Evolutionary conservation across 768 basidiomycete genomes (phyloP).

Genomic region (Amyloporia xantha): DNA sequence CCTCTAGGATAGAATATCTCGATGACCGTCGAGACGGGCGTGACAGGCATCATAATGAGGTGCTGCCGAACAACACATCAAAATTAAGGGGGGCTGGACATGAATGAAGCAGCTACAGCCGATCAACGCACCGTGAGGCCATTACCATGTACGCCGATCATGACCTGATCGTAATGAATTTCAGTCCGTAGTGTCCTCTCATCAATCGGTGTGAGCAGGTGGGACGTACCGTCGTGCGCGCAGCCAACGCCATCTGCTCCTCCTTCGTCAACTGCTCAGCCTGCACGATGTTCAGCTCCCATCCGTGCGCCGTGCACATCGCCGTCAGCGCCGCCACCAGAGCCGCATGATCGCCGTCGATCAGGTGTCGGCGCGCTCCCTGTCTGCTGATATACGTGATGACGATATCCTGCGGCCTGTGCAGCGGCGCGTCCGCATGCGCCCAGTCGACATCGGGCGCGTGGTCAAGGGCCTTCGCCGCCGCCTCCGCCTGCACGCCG

Average conservation of each 20-base stretch:
- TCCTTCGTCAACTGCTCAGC: conserved; percentile 69
- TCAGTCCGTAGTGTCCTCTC: conserved; percentile 1
- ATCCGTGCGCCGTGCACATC: conserved; percentile 38
- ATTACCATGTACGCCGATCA: conserved; percentile 74
- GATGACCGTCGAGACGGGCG: conserved; percentile 71
- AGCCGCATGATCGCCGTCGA: conserved; percentile 46
- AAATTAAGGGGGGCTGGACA: background rate
- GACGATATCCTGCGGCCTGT: conserved; percentile 39
- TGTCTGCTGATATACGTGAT: conserved; percentile 75
- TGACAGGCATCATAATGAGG: conserved; percentile 78
- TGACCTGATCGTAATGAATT: conserved; percentile 35
- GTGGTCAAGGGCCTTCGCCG: conserved; percentile 4
- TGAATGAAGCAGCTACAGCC: background rate
- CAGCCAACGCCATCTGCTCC: conserved; percentile 60
- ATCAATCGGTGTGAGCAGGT: background rate
- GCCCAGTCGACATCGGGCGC: too few species aligned
- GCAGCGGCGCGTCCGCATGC: conserved; percentile 12
- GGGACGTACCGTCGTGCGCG: conserved; percentile 60
- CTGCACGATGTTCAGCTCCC: conserved; percentile 55
- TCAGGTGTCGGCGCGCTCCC: conserved; percentile 44
- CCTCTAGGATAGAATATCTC: conserved; percentile 80
- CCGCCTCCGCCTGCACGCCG: conserved; percentile 14
- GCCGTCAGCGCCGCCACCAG: conserved; percentile 48
- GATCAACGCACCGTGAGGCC: conserved; percentile 47
- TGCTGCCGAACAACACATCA: conserved; percentile 28